Evolutionary conservation across 805 yeast species (phyloP).

Genomic region (Candida mattraensis): DNA sequence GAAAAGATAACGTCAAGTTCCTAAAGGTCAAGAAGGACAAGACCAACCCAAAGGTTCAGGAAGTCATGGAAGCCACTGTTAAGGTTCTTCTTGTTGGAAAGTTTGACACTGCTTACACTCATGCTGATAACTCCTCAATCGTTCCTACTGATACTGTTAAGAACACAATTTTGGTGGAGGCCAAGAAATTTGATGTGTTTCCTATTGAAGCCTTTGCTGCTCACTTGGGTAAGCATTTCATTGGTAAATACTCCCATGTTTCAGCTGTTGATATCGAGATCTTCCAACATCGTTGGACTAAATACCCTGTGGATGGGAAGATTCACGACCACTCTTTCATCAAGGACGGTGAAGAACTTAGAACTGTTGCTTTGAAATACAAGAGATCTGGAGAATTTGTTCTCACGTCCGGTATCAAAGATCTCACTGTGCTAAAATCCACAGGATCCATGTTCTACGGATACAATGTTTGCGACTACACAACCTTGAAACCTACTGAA

Average conservation of each 20-base stretch:
- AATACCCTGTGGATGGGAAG: constrained; percentile 70
- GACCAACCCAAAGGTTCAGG: constrained; percentile 68
- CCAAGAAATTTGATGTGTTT: constrained; percentile 80
- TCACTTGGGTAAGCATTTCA: constrained; percentile 77
- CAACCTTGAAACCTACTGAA: constrained; percentile 77
- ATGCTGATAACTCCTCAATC: constrained; percentile 84
- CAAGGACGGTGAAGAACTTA: constrained; percentile 81
- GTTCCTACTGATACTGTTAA: constrained; percentile 95
- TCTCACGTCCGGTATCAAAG: constrained; percentile 70
- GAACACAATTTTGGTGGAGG: constrained; percentile 82
- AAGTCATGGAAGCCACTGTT: constrained; percentile 83
- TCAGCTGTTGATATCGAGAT: constrained; percentile 67
- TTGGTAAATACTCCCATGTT: constrained; percentile 74
- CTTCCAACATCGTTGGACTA: constrained; percentile 77
- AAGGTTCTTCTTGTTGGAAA: constrained; percentile 72
- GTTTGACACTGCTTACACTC: constrained; percentile 77
- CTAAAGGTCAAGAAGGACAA: constrained; percentile 84
- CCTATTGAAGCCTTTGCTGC: constrained; percentile 92
- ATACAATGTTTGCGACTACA: constrained; percentile 81
- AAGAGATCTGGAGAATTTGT: constrained; percentile 52
- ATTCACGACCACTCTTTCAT: constrained; percentile 80
- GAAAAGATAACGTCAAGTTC: constrained; percentile 91
- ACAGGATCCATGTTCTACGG: constrained; percentile 94
- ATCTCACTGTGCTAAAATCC: constrained; percentile 80
- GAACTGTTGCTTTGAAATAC: constrained; percentile 56